Evolutionary conservation across 75 land plant genomes (phyloP).

Genomic region (Chamaecyparis obtusa): DNA sequence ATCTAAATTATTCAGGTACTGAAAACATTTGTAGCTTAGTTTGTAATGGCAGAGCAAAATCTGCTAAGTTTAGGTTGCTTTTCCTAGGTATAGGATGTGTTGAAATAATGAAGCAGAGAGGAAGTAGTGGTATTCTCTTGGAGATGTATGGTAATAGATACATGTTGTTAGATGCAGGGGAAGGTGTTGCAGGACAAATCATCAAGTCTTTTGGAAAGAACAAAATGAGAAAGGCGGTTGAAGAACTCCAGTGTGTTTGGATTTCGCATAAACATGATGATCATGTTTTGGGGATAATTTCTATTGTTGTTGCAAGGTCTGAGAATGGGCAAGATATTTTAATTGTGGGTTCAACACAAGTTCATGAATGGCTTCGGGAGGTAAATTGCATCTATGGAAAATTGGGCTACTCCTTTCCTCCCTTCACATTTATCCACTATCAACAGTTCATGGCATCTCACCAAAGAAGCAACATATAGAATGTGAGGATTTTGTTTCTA

Average conservation of each 20-base stretch:
- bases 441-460: constrained; percentile 14
- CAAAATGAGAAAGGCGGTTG: constrained; percentile 5
- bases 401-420: constrained; percentile 17
- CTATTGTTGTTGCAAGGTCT: constrained; percentile 14
- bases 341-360: constrained; percentile 22
- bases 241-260: constrained; percentile 26
- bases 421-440: constrained; percentile 18
- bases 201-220: constrained; percentile 17
- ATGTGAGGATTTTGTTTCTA: neutral
- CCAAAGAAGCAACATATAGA: neutral
- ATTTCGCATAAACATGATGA: constrained; percentile 37
- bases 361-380: constrained; percentile 22
- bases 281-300: constrained; percentile 29
- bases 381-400: constrained; percentile 13
- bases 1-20: neutral
- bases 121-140: constrained; percentile 32
- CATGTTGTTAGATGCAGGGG: constrained; percentile 32
- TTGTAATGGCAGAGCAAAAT: neutral
- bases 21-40: neutral
- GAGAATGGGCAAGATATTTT: neutral
- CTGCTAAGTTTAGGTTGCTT: constrained; percentile 18
- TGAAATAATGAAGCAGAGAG: constrained; percentile 33
- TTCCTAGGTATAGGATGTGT: constrained; percentile 34
- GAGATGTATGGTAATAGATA: neutral
- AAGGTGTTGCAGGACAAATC: constrained; percentile 28